Evolutionary conservation across 345 rosid genomes (phyloP).

Genomic region (Euphorbia tirucalli): DNA sequence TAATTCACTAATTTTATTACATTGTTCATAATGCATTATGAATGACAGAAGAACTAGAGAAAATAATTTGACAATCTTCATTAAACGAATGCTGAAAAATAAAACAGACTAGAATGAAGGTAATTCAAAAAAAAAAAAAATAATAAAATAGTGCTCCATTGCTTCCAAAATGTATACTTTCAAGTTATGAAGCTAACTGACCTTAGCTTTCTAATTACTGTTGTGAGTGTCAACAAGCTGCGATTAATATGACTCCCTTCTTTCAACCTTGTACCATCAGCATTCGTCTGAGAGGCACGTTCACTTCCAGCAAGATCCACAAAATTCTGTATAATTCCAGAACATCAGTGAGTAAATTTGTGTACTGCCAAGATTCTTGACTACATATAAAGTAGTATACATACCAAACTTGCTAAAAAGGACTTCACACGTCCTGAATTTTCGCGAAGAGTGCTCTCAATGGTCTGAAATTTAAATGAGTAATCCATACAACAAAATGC

Average conservation of each 20-base stretch:
- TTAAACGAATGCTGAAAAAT: background rate
- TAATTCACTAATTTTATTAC: too few relatives aligned
- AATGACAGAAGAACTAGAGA: background rate
- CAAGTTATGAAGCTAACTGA: constrained; percentile 31
- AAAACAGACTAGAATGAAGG: background rate
- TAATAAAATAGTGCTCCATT: background rate
- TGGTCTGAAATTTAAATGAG: constrained; percentile 46
- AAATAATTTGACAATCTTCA: background rate
- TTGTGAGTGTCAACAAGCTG: constrained; percentile 86
- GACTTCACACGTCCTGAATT: constrained; percentile 73
- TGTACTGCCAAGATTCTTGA: constrained; percentile 10
- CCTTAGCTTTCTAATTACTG: constrained; percentile 96
- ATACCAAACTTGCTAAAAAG: constrained; percentile 86
- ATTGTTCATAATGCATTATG: too few relatives aligned
- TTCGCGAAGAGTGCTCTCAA: constrained; percentile 79
- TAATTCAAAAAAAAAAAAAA: too few relatives aligned
- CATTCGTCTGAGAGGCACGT: constrained; percentile 82
- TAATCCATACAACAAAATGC: constrained; percentile 26
- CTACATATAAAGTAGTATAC: constrained; percentile 19
- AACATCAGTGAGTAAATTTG: constrained; percentile 11
- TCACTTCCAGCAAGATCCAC: constrained; percentile 99
- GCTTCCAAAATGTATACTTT: constrained; percentile 3
- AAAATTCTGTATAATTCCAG: constrained; percentile 61
- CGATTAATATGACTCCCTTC: constrained; percentile 97
- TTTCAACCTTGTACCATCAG: constrained; percentile 77